A percentile compares a stretch with the other conserved stretches of the same genome.
Evolutionary conservation across 176 grass and related monocot species (phyloP).

Genomic region (Musa troglodytarum): DNA sequence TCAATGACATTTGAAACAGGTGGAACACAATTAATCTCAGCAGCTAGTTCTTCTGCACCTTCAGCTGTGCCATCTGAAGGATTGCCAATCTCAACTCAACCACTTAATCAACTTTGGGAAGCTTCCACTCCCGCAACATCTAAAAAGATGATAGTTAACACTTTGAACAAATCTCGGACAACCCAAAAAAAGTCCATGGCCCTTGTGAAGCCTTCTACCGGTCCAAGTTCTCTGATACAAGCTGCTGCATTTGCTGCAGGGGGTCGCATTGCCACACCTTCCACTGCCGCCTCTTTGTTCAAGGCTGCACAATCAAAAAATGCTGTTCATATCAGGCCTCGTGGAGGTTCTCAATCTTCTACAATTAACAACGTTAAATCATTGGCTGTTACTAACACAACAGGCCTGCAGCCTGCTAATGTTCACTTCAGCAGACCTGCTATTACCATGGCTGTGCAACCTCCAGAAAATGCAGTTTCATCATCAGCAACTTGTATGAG

Average conservation of each 20-base stretch:
- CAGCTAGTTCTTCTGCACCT: constrained; percentile 5
- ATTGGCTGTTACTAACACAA: constrained; percentile 6
- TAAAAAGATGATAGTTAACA: constrained; percentile 19
- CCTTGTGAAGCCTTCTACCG: neutral
- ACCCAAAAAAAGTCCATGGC: constrained; percentile 22
- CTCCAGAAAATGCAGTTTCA: neutral
- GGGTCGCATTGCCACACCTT: constrained; percentile 52
- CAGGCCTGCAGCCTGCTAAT: constrained; percentile 23
- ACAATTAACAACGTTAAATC: constrained; percentile 25
- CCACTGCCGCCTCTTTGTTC: constrained; percentile 35
- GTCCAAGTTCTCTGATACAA: constrained; percentile 44
- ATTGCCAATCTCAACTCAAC: constrained; percentile 11
- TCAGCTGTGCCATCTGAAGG: constrained; percentile 18
- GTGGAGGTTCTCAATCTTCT: constrained; percentile 24
- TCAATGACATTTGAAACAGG: neutral
- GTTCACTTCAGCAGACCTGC: constrained; percentile 5
- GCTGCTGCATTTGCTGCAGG: constrained; percentile 75
- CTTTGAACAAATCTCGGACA: constrained; percentile 32
- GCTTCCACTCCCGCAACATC: neutral
- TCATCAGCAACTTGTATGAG: neutral
- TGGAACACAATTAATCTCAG: neutral
- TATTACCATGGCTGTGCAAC: neutral
- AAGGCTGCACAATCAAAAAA: constrained; percentile 73
- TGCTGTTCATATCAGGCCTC: constrained; percentile 58
- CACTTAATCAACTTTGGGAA: constrained; percentile 18